Evolutionary conservation across 805 yeast genomes (phyloP).

Genomic region (Kodamaea laetipori): DNA sequence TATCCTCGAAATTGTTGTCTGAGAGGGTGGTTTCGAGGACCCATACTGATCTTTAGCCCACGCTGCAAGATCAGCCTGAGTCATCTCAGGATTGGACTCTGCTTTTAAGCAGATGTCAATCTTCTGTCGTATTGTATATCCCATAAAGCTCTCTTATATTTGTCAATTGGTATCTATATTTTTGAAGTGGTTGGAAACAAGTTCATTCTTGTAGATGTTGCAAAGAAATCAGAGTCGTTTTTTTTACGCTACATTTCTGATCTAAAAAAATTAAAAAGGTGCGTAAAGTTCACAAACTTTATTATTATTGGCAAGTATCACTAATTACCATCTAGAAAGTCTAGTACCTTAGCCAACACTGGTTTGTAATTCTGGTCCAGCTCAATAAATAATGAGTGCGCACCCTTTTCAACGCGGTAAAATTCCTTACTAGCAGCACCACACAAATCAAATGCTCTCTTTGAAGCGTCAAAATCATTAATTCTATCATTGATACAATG

Average conservation of each 20-base stretch:
- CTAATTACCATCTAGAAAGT: too few species aligned
- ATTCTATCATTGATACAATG: constrained; percentile 69
- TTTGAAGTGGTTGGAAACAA: too few species aligned
- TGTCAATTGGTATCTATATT: too few species aligned
- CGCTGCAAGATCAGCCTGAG: constrained; percentile 61
- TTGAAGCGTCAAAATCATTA: constrained; percentile 53
- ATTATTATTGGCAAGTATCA: too few species aligned
- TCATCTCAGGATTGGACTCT: constrained; percentile 68
- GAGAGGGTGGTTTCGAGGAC: constrained; percentile 58
- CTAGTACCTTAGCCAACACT: too few species aligned
- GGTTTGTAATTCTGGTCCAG: constrained; percentile 44
- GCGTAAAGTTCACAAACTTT: too few species aligned
- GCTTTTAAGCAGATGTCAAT: constrained; percentile 68
- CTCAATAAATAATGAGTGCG: constrained; percentile 53
- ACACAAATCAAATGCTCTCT: constrained; percentile 39
- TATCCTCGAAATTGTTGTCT: constrained; percentile 65
- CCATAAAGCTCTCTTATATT: too few species aligned
- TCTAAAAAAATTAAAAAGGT: too few species aligned
- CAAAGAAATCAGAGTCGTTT: too few species aligned
- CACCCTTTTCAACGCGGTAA: constrained; percentile 30
- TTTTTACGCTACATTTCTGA: too few species aligned
- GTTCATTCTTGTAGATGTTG: too few species aligned
- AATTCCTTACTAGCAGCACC: constrained; percentile 36
- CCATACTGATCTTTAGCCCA: constrained; percentile 64
- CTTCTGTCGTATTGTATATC: constrained; percentile 61